Percentiles rank a stretch among this genome's conserved stretches.
Conservation (phyloP, 2,329 filamentous ascomycete genomes). For the Emergomyces africanus region DNA sequence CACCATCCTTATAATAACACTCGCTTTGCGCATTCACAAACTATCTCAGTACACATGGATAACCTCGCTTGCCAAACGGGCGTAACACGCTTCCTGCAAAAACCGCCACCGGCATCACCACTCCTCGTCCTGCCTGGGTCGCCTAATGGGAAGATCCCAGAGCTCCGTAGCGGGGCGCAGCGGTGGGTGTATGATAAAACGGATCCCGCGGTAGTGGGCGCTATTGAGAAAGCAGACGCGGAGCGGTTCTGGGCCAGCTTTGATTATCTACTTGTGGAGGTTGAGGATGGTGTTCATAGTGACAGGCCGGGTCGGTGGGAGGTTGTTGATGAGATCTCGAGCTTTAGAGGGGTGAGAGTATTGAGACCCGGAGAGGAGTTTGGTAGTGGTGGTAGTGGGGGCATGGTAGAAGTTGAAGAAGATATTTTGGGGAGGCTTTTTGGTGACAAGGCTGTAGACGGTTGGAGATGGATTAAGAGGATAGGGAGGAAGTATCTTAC, state of each 20-base stretch:
- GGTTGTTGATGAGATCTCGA: conserved; percentile 36
- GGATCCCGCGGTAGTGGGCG: conserved; percentile 36
- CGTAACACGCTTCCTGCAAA: conserved; percentile 46
- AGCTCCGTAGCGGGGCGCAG: conserved; percentile 11
- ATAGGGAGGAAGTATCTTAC: conserved; percentile 22
- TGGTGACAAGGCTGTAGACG: conserved; percentile 18
- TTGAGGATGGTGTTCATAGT: conserved; percentile 5
- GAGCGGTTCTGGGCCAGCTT: conserved; percentile 46
- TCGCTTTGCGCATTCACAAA: not conserved
- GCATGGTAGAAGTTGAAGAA: conserved; percentile 22
- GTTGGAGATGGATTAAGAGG: conserved; percentile 18
- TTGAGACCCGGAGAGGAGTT: conserved; percentile 30
- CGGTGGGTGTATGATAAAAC: conserved; percentile 50
- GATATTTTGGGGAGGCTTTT: conserved; percentile 22
- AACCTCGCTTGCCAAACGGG: conserved; percentile 53
- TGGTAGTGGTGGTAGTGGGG: conserved; percentile 11
- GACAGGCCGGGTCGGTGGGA: conserved; percentile 36
- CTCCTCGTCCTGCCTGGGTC: conserved; percentile 14
- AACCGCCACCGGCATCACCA: conserved; percentile 14
- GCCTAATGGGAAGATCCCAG: conserved; percentile 10
- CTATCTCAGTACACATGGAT: conserved; percentile 40
- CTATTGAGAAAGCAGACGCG: conserved; percentile 32
- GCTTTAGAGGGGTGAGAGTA: conserved; percentile 38
- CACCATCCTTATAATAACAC: conserved; percentile 3
- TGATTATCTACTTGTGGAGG: conserved; percentile 47